Base-by-base conservation (phyloP, 371 early-diverging fungal genomes). In the Mucor lusitanicus region DNA sequence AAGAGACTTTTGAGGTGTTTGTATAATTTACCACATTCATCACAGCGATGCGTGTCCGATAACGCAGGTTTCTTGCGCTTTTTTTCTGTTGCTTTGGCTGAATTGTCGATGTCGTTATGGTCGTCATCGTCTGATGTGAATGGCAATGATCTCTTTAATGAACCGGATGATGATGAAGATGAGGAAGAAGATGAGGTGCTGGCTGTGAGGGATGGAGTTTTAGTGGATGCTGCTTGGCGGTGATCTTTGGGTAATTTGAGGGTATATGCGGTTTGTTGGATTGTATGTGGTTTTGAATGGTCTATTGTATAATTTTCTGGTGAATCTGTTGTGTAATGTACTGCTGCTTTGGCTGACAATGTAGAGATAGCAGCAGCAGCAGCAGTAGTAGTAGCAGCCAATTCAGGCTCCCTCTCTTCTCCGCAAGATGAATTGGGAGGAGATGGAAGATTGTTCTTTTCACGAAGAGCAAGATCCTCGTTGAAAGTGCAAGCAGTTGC, bases 11-110 rank as follows among this genome's bases (percentile, higher is more conserved):
- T 88, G 35, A 86, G 81, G 53, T 86, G 87, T 61, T 89, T 88
- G 74, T 89, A 90, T 4, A 81, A 65, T 70, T 91, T 91, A 37
- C 89, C 90, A 72, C 91, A 90, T 13, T 81, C 83, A 21, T 77
- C 70, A 54, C 91, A 90, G 53, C 74, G 33, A 59, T 39, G 35
- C 0, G 50, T 50, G 1, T 50, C 50, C 4, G 23, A 50, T 50
- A 50, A 11, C 21, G 50, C 25, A 25, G 50, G 50, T 19, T 25
- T 50, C 50, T 50, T 50, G 23, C 23, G 50, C 23, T 50, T 1
- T 25, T 12, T 25, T 50, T 21, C 23, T 23, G 50, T 13, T 25
- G 23, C 12, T 50, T 21, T 12, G 6, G 50, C 3, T 25, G 23
- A 8, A 23, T 50, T 3, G 9, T 50, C 50, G 8, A 23, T 11